Percentiles rank a stretch among this genome's conserved stretches.
Evolutionary conservation across 2,329 filamentous ascomycete genomes (phyloP).

Genomic region (Hirsutella rhossiliensis): DNA sequence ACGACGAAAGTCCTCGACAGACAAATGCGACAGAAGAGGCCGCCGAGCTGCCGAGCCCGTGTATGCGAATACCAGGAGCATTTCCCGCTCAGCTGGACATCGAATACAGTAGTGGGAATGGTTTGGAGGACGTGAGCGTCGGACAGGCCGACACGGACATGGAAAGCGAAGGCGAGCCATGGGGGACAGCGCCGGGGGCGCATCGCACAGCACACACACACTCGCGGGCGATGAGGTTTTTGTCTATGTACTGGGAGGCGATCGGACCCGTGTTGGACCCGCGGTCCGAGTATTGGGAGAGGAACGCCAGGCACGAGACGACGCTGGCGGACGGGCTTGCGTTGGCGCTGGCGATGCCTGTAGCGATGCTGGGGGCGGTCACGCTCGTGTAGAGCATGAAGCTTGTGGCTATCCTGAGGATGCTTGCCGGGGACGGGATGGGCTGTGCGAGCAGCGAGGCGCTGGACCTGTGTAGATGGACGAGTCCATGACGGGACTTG

Average conservation of each 20-base stretch:
- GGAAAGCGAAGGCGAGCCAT: too few species aligned
- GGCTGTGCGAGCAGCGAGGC: background rate
- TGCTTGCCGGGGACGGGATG: conserved; percentile 3
- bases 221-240: background rate
- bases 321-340: conserved; percentile 12
- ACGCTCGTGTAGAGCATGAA: conserved; percentile 15
- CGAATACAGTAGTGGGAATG: conserved; percentile 10
- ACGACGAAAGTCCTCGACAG: background rate
- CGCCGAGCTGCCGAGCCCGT: conserved; percentile 1
- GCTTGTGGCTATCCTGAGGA: conserved; percentile 8
- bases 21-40: background rate
- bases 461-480: background rate
- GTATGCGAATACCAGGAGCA: conserved; percentile 12
- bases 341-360: conserved; percentile 15
- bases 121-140: background rate
- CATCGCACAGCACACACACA: too few species aligned
- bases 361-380: conserved; percentile 11
- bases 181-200: too few species aligned
- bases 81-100: conserved; percentile 14
- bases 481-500: too few species aligned
- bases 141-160: too few species aligned
- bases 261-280: conserved; percentile 27
- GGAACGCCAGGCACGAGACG: conserved; percentile 10
- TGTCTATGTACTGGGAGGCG: conserved; percentile 21
- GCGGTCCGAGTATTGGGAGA: conserved; percentile 21